Conservation (phyloP, 225 moss, liverwort and hornwort genomes). For the Pseudisothecium myosuroides region DNA sequence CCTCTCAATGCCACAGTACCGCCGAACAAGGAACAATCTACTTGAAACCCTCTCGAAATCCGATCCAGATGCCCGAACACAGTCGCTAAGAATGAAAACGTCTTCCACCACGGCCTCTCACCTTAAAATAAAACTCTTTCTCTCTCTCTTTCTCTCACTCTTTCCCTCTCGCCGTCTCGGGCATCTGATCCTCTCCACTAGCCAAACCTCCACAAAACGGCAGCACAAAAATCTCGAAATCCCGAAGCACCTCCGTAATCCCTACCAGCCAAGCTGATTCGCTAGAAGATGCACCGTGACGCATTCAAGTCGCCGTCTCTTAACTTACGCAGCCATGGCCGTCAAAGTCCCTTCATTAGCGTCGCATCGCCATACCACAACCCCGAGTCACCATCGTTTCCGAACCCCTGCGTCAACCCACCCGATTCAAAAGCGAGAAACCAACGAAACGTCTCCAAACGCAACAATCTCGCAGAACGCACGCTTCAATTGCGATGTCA, state of each 20-base stretch:
- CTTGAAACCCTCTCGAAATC: slow-evolving; percentile 11
- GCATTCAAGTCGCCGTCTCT: neutral
- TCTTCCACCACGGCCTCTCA: neutral
- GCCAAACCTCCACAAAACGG: neutral
- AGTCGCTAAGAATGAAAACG: neutral
- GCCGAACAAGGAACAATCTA: neutral
- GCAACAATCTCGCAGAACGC: neutral
- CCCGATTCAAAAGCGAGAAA: neutral
- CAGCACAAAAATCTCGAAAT: neutral
- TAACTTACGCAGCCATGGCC: neutral
- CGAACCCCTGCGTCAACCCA: neutral
- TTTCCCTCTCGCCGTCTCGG: neutral
- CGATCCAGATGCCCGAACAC: neutral
- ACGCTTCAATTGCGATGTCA: neutral
- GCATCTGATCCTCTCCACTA: neutral
- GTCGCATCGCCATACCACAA: neutral
- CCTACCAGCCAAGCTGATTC: neutral
- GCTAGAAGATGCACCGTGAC: neutral
- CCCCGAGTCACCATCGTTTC: neutral
- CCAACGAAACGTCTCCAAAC: neutral
- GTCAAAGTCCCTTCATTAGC: slow-evolving; percentile 1
- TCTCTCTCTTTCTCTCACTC: neutral
- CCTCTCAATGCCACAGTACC: slow-evolving; percentile 2
- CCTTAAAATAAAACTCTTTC: neutral
- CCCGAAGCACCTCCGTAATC: neutral